A percentile compares a stretch with the other conserved stretches of the same genome.
Conservation (phyloP, 2,329 filamentous ascomycete species). For the Fusarium cicatricum region DNA sequence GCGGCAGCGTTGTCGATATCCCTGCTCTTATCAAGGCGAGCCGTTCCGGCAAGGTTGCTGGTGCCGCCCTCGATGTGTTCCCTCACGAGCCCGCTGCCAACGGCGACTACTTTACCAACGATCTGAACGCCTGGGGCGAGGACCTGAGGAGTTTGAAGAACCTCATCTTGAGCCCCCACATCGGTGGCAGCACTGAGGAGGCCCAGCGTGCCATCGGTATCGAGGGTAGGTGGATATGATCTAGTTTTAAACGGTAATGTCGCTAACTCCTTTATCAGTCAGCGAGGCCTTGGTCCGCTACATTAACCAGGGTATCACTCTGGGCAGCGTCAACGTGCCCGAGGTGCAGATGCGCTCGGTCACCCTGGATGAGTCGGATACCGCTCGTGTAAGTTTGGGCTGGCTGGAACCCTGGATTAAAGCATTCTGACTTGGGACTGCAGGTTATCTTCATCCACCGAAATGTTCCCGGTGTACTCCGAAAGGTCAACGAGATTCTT, state of each 20-base stretch:
- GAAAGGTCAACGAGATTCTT: slow-evolving; percentile 94
- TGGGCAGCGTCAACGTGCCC: slow-evolving; percentile 96
- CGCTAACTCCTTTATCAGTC: slow-evolving; percentile 58
- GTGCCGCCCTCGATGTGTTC: slow-evolving; percentile 96
- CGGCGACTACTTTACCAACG: slow-evolving; percentile 90
- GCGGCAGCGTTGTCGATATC: slow-evolving; percentile 94
- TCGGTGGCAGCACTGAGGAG: slow-evolving; percentile 97
- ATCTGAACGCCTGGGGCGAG: slow-evolving; percentile 83
- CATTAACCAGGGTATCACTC: slow-evolving; percentile 92
- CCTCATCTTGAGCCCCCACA: slow-evolving; percentile 94
- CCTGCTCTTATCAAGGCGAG: slow-evolving; percentile 88
- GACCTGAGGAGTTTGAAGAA: slow-evolving; percentile 88
- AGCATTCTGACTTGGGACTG: slow-evolving; percentile 21
- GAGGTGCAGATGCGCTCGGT: slow-evolving; percentile 91
- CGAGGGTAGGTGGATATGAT: slow-evolving; percentile 63
- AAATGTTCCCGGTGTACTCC: slow-evolving; percentile 94
- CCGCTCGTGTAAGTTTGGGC: slow-evolving; percentile 71
- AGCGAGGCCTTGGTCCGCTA: slow-evolving; percentile 88
- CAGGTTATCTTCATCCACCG: slow-evolving; percentile 94
- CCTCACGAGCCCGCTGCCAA: slow-evolving; percentile 93
- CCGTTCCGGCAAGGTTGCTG: slow-evolving; percentile 85
- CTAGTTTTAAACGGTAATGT: background rate
- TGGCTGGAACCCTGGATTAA: background rate
- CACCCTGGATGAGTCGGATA: slow-evolving; percentile 87
- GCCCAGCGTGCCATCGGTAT: slow-evolving; percentile 95